These are phyloP conservation scores for Plasmodium fragile DNA, from an alignment of 169 alveolate genomes.

Conservation along the genomic window DNA sequence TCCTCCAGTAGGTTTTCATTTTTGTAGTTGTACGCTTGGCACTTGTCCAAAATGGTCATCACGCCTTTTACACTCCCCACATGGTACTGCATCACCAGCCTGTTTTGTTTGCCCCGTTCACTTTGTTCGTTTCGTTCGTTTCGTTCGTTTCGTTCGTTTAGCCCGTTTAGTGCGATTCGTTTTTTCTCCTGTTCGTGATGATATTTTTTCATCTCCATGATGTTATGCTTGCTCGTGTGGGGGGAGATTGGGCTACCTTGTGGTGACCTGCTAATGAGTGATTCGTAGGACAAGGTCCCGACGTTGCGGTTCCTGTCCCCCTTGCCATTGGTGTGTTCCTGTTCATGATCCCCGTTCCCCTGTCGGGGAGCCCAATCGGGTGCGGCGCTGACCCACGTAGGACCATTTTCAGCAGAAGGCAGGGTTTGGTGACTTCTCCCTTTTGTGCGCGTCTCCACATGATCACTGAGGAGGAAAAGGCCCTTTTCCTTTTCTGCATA, in stretches of 20 bases:
- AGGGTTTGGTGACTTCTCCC: not conserved
- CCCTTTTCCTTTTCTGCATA: not conserved
- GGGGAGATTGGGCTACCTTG: not conserved
- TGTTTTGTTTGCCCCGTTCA: not conserved
- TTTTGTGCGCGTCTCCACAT: not conserved
- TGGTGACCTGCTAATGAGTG: not conserved
- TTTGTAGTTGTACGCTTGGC: constrained; percentile 36
- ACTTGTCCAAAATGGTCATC: constrained; percentile 15
- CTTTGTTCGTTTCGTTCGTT: not conserved
- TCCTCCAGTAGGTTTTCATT: constrained; percentile 16
- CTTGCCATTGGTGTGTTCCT: not conserved
- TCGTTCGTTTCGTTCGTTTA: too few species aligned
- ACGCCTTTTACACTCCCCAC: not conserved
- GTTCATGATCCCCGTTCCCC: not conserved
- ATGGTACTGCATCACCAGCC: constrained; percentile 24
- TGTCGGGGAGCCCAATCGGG: not conserved
- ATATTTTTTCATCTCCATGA: constrained; percentile 2
- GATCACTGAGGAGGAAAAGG: not conserved
- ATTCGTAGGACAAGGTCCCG: not conserved
- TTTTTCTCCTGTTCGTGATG: not conserved
- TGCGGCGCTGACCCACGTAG: not conserved
- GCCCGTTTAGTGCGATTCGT: not conserved
- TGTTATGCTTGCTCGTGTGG: not conserved
- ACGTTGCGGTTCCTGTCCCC: not conserved
- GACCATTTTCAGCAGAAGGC: not conserved